A percentile compares a stretch with the other conserved stretches of the same genome.
phyloP scores from a whole-genome alignment of 2,329 filamentous ascomycete genomes.

The Penicillium janthinellum region DNA sequence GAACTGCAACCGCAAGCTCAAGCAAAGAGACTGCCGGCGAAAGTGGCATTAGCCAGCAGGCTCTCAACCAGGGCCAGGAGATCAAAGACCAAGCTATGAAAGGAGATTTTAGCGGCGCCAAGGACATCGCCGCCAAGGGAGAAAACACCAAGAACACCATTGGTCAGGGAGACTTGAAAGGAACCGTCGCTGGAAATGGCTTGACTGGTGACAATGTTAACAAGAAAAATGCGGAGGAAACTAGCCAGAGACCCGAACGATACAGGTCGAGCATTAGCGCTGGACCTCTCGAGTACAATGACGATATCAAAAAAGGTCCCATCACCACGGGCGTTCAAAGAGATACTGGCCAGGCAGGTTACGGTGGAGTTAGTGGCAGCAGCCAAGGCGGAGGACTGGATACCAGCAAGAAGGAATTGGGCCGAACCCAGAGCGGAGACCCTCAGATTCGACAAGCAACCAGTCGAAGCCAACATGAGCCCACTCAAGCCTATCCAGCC shows the following conservation, averaged over 20 bases:
- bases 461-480: background rate
- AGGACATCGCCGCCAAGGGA: constrained; percentile 16
- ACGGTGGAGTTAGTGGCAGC: constrained; percentile 8
- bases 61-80: constrained; percentile 7
- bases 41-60: constrained; percentile 9
- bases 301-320: constrained; percentile 27
- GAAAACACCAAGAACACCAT: constrained; percentile 7
- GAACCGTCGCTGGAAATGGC: constrained; percentile 5
- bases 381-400: constrained; percentile 5
- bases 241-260: constrained; percentile 10
- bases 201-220: constrained; percentile 12
- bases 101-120: constrained; percentile 11
- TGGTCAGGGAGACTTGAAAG: constrained; percentile 7
- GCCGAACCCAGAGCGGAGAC: background rate
- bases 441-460: background rate
- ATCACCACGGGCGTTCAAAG: constrained; percentile 19
- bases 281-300: constrained; percentile 12
- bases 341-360: constrained; percentile 5
- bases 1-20: background rate
- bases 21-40: constrained; percentile 9
- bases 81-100: constrained; percentile 13
- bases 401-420: background rate
- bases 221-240: constrained; percentile 9
- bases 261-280: constrained; percentile 5
- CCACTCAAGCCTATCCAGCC: background rate